Evolutionary conservation across 2,329 filamentous ascomycete species (phyloP).

Genomic region (Trichoderma cornu-damae): DNA sequence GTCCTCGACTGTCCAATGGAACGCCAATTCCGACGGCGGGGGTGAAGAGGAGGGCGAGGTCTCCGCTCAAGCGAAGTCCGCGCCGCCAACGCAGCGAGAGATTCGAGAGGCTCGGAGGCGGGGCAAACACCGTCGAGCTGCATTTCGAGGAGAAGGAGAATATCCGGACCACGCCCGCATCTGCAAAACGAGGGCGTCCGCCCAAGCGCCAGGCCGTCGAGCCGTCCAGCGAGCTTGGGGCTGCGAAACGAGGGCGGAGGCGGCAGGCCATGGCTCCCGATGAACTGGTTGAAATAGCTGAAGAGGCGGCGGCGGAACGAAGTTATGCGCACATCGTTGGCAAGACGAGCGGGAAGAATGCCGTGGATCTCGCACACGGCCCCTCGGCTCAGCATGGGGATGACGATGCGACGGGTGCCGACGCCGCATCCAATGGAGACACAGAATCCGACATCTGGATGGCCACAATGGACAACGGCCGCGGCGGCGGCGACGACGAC

Average conservation of each 20-base stretch:
- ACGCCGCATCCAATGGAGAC: slow-evolving; percentile 19
- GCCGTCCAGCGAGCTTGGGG: slow-evolving; percentile 26
- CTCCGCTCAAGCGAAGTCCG: slow-evolving; percentile 38
- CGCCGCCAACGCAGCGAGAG: slow-evolving; percentile 32
- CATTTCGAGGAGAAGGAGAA: slow-evolving; percentile 21
- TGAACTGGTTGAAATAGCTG: slow-evolving; percentile 27
- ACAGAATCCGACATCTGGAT: slow-evolving; percentile 45
- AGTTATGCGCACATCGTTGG: slow-evolving; percentile 18
- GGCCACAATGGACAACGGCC: slow-evolving; percentile 37
- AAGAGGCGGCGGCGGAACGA: slow-evolving; percentile 22
- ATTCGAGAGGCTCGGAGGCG: slow-evolving; percentile 26
- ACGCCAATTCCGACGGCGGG: slow-evolving; percentile 46
- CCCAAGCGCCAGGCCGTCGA: slow-evolving; percentile 28
- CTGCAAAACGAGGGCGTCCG: slow-evolving; percentile 29
- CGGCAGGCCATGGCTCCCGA: slow-evolving; percentile 27
- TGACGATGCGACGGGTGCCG: neutral
- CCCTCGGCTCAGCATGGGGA: slow-evolving; percentile 20
- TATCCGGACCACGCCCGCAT: slow-evolving; percentile 31
- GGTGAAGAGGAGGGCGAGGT: slow-evolving; percentile 43
- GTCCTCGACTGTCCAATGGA: slow-evolving; percentile 47
- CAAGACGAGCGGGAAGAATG: slow-evolving; percentile 26
- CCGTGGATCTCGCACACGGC: slow-evolving; percentile 28
- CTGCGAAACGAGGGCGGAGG: slow-evolving; percentile 19
- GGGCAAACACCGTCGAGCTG: slow-evolving; percentile 28
- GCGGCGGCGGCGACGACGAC: too few relatives aligned